Evolutionary conservation across 331 rosid species (phyloP).

Genomic region (Arachis monticola): DNA sequence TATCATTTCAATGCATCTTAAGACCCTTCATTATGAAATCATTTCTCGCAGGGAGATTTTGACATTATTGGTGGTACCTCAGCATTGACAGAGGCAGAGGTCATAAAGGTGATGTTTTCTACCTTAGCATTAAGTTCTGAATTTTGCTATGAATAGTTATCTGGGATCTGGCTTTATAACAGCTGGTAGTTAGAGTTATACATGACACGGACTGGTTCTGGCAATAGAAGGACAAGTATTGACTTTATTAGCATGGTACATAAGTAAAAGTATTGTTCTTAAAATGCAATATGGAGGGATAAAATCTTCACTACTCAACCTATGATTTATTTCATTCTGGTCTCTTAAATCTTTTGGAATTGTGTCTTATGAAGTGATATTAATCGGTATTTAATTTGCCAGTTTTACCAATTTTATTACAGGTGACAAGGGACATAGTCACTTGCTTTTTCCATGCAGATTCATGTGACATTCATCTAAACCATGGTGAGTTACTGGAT

Average conservation of each 20-base stretch:
- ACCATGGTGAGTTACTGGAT: conserved; percentile 82
- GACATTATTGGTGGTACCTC: conserved; percentile 93
- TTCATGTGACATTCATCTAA: conserved; percentile 88
- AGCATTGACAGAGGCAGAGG: conserved; percentile 90
- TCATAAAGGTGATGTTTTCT: conserved; percentile 70
- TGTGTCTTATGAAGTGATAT: conserved; percentile 20
- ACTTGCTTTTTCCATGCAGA: conserved; percentile 59
- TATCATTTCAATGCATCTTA: conserved; percentile 10
- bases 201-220: conserved; percentile 13
- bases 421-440: conserved; percentile 90
- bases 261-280: conserved; percentile 9
- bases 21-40: conserved; percentile 27
- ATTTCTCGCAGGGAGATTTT: conserved; percentile 84
- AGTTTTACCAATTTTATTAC: conserved; percentile 40
- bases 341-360: conserved; percentile 23
- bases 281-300: conserved; percentile 23
- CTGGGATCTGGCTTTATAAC: conserved; percentile 14
- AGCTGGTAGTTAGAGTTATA: background rate
- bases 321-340: conserved; percentile 29
- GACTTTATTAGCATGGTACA: conserved; percentile 27
- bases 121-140: conserved; percentile 8
- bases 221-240: conserved; percentile 24
- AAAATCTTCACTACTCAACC: conserved; percentile 18
- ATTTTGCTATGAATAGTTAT: conserved; percentile 29
- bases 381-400: conserved; percentile 25